Evolutionary conservation across 75 land plant species (phyloP).

Genomic region (Azolla pinnata): DNA sequence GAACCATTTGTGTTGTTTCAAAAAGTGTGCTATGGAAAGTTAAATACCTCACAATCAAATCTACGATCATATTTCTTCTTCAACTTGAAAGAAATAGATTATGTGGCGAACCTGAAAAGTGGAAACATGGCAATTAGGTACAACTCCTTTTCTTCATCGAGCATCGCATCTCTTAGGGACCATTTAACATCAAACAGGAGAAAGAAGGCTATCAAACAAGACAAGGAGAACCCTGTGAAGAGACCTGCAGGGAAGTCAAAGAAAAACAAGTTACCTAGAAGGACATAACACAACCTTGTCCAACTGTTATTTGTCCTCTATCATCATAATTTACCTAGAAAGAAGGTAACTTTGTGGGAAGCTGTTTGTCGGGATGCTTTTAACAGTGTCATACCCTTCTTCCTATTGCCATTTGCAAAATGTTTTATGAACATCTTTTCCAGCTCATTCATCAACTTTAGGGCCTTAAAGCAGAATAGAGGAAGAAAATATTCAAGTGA

Average conservation of each 20-base stretch:
- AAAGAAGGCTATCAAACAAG: conserved; percentile 14
- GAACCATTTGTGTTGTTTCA: neutral
- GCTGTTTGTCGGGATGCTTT: conserved; percentile 12
- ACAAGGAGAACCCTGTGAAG: conserved; percentile 20
- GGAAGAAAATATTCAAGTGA: neutral
- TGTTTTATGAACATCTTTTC: conserved; percentile 16
- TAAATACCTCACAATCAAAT: too few species aligned
- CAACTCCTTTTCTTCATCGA: neutral
- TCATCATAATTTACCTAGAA: conserved; percentile 10
- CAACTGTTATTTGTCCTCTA: neutral
- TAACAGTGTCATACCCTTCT: conserved; percentile 13
- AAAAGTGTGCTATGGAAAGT: too few species aligned
- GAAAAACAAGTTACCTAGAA: neutral
- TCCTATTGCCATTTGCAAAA: conserved; percentile 16
- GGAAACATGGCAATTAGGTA: conserved; percentile 22
- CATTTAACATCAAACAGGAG: neutral
- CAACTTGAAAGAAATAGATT: neutral
- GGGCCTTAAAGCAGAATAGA: neutral
- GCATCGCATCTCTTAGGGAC: neutral
- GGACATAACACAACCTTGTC: neutral
- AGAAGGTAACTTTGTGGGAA: conserved; percentile 19
- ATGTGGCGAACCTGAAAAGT: conserved; percentile 11
- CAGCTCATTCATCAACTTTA: conserved; percentile 10
- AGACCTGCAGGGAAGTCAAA: conserved; percentile 16
- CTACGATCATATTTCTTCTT: too few species aligned